Conservation (phyloP, 2,329 filamentous ascomycete species). For the Aspergillus novoparasiticus region DNA sequence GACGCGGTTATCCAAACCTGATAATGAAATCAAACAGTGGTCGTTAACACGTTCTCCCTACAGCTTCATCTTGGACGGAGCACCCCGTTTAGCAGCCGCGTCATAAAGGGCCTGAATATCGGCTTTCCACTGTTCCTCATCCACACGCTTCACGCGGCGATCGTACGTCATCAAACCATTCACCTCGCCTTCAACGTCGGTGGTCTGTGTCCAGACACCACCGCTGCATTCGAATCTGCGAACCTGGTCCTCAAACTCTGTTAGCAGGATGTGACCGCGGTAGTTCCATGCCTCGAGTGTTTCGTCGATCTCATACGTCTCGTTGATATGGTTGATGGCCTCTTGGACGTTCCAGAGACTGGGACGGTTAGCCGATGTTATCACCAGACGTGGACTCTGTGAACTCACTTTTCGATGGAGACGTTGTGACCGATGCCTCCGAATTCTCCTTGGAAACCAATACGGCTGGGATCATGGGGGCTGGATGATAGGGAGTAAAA, state of each 20-base stretch:
- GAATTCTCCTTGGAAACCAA: conserved; percentile 72
- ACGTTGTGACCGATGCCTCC: conserved; percentile 69
- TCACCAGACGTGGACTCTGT: neutral
- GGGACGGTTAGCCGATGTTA: conserved; percentile 1
- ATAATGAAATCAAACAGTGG: neutral
- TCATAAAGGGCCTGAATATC: conserved; percentile 65
- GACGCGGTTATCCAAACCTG: neutral
- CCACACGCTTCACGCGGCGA: conserved; percentile 57
- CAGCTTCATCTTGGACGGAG: neutral
- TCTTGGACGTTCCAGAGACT: conserved; percentile 66
- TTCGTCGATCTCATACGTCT: conserved; percentile 68
- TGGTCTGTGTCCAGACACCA: conserved; percentile 73
- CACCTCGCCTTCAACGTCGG: conserved; percentile 73
- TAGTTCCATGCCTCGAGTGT: conserved; percentile 67
- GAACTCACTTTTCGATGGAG: conserved; percentile 59
- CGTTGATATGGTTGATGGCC: conserved; percentile 62
- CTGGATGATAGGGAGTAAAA: conserved; percentile 63
- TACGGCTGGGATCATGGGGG: conserved; percentile 61
- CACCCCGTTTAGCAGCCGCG: conserved; percentile 44
- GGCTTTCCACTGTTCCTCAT: conserved; percentile 60
- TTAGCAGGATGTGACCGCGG: conserved; percentile 57
- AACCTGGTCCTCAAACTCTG: conserved; percentile 52
- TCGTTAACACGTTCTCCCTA: neutral
- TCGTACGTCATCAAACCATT: conserved; percentile 73
- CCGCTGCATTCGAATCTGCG: conserved; percentile 65